phyloP scores from a whole-genome alignment of 495 filamentous ascomycete species.

The Cercophora sp. region DNA sequence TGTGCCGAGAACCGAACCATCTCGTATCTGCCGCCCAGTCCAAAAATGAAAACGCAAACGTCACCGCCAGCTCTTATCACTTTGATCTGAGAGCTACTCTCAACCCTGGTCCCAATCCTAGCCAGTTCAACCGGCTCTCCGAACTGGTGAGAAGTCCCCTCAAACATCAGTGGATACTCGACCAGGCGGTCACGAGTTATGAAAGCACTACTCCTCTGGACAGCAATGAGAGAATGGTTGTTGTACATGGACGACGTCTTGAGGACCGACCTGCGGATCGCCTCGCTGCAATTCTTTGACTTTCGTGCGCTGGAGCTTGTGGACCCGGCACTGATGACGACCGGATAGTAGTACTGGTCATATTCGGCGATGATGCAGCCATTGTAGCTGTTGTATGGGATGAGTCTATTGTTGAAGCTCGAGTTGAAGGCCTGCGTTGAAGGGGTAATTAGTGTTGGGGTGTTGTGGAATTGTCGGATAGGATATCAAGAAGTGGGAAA shows the following conservation, averaged over 20 bases:
- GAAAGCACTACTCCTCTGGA: background rate
- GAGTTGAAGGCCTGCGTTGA: background rate
- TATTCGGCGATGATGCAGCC: constrained; percentile 6
- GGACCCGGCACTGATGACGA: background rate
- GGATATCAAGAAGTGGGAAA: background rate
- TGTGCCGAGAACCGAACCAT: background rate
- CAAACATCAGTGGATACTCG: constrained; percentile 3
- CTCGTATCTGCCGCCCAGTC: constrained; percentile 1
- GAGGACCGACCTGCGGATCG: background rate
- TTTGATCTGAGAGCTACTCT: background rate
- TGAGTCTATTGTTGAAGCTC: background rate
- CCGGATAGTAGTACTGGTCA: constrained; percentile 3
- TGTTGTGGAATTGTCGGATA: background rate
- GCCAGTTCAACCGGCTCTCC: background rate
- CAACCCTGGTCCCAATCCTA: background rate
- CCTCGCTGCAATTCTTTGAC: background rate
- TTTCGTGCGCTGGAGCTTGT: background rate
- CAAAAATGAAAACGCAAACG: constrained; percentile 2
- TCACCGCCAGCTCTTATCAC: background rate
- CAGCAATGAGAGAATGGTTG: constrained; percentile 5
- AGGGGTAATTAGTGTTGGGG: background rate
- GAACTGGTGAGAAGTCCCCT: background rate
- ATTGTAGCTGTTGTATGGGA: constrained; percentile 4
- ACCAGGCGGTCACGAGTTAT: background rate
- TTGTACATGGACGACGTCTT: constrained; percentile 4